Base-by-base conservation (phyloP, 2,329 filamentous ascomycete species). In the Hortaea sp. region DNA sequence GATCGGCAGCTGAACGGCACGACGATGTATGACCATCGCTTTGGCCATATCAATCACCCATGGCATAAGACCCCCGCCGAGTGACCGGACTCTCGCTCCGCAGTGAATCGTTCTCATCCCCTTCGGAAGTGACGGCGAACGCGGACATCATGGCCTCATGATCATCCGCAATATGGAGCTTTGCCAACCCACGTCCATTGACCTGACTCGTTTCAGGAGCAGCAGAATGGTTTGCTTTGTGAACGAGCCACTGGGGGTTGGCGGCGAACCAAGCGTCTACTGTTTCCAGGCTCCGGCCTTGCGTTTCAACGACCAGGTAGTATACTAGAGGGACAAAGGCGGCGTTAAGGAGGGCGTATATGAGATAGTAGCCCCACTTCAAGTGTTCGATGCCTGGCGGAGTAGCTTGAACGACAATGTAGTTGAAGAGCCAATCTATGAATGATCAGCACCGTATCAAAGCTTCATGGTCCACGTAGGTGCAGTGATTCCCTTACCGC, bases 321-420 rank as follows among this genome's bases (percentile, higher is more conserved):
- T 83, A 84, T 5, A 87, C 38, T 58, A 76, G 68, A 11, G 74
- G 73, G 40, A 76, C 69, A 63, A 75, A 75, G 32, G 62, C 40
- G 3, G 49, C 48, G 39, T 60, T 60, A 39, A 56, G 42, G 34
- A 53, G 12, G 7, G 49, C 49, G 44, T 54, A 58, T 35, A 60
- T 59, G n/a, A 58, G 52, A 32, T 58, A 60, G 45, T 57, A 53
- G 31, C 52, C 49, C 56, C 56, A 59, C 11, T 50, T 47, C 2
- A 59, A 50, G n/a, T 57, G 44, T 51, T 61, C 46, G 45, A 55
- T 48, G 30, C 50, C 47, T 30, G 47, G 45, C 11, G 53, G 51
- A n/a, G 51, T 55, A 5, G 49, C 46, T 40, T 51, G 43, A 5
- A 68, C 58, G 48, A 68, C 52, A 29, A 62, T 28, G 48, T 66